Percentiles rank a stretch among this genome's conserved stretches.
These are phyloP conservation scores for Colletotrichum kahawae DNA, from an alignment of 2,329 filamentous ascomycete genomes.

Conservation along the genomic window DNA sequence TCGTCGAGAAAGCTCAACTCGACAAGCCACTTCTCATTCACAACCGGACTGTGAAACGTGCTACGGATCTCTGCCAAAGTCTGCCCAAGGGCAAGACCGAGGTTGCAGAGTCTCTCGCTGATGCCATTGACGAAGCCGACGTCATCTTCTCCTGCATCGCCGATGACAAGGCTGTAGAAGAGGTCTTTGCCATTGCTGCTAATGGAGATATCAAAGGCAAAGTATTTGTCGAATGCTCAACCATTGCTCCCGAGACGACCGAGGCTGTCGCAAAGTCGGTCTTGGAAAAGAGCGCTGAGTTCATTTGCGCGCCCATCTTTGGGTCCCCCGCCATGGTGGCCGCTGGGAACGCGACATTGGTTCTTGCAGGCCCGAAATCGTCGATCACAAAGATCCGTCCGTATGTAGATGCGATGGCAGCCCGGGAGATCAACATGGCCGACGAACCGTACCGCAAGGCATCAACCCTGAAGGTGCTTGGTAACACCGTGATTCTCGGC, in stretches of 20 bases:
- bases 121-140: slow-evolving; percentile 71
- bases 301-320: slow-evolving; percentile 76
- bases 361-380: slow-evolving; percentile 69
- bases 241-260: slow-evolving; percentile 83
- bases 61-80: slow-evolving; percentile 65
- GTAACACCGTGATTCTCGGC: slow-evolving; percentile 85
- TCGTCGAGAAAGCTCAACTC: slow-evolving; percentile 78
- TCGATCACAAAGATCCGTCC: slow-evolving; percentile 70
- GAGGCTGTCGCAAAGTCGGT: slow-evolving; percentile 66
- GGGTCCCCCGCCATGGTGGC: slow-evolving; percentile 75
- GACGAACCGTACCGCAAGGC: slow-evolving; percentile 73
- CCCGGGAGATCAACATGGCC: slow-evolving; percentile 73
- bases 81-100: slow-evolving; percentile 67
- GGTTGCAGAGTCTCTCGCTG: slow-evolving; percentile 67
- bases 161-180: slow-evolving; percentile 75
- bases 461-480: slow-evolving; percentile 78
- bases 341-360: slow-evolving; percentile 72
- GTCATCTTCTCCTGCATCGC: slow-evolving; percentile 84
- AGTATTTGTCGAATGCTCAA: slow-evolving; percentile 86
- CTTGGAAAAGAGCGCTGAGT: slow-evolving; percentile 66
- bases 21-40: slow-evolving; percentile 76
- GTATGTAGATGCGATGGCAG: slow-evolving; percentile 76
- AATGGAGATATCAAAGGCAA: slow-evolving; percentile 67
- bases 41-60: slow-evolving; percentile 76
- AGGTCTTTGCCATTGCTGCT: slow-evolving; percentile 64